These are phyloP conservation scores for Physcomitrellopsis africana DNA, from an alignment of 225 moss, liverwort and hornwort genomes.

Conservation along the genomic window DNA sequence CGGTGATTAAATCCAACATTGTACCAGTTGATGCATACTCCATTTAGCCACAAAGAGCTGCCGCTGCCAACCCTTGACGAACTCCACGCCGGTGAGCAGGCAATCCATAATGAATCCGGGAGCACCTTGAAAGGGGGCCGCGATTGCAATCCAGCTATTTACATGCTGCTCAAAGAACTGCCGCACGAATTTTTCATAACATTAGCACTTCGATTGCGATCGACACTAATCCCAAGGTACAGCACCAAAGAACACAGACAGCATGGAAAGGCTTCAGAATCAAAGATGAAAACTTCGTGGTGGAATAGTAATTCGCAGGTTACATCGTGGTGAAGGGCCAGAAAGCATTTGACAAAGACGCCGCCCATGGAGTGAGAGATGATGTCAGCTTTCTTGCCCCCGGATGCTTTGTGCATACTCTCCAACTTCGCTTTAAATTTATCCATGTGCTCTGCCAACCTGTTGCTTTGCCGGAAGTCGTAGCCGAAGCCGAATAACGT, in stretches of 20 bases:
- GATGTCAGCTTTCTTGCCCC: constrained; percentile 78
- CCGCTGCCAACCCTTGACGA: constrained; percentile 90
- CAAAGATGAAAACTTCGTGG: constrained; percentile 1
- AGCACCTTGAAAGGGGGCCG: constrained; percentile 89
- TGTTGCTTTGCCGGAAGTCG: constrained; percentile 90
- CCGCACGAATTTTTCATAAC: neutral
- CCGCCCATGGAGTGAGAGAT: constrained; percentile 93
- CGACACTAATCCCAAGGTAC: neutral
- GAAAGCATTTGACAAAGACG: constrained; percentile 72
- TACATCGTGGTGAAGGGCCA: constrained; percentile 79
- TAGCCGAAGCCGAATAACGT: constrained; percentile 88
- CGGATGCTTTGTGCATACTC: constrained; percentile 73
- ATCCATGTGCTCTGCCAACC: constrained; percentile 77
- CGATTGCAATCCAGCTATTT: constrained; percentile 84
- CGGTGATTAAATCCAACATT: constrained; percentile 13
- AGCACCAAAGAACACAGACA: too few species aligned
- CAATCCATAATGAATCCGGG: constrained; percentile 88
- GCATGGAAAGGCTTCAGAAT: neutral
- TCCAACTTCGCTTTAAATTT: constrained; percentile 63
- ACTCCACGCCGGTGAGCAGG: constrained; percentile 81
- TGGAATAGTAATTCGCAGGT: neutral
- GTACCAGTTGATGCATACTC: constrained; percentile 92
- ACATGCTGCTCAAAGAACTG: constrained; percentile 87
- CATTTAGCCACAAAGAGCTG: constrained; percentile 91
- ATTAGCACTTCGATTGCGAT: constrained; percentile 6